Evolutionary conservation across 2,329 filamentous ascomycete species (phyloP).

Genomic region (Fusarium sp.): DNA sequence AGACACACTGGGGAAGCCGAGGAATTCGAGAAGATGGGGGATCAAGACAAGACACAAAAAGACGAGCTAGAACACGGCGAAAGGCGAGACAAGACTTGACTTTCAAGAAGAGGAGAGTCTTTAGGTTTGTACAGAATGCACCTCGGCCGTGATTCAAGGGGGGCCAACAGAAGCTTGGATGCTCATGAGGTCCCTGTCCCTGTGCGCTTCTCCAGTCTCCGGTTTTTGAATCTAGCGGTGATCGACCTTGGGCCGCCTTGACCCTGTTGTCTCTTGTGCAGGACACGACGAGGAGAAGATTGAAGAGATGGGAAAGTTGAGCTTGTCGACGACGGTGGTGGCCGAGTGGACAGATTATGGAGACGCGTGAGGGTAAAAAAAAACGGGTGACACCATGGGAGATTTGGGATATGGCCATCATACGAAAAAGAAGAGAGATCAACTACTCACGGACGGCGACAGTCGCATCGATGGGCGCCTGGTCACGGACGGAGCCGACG

Average conservation of each 20-base stretch:
- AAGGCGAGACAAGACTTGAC: background rate
- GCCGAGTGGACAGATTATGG: conserved; percentile 3
- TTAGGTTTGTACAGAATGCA: conserved; percentile 1
- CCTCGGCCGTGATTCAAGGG: conserved; percentile 15
- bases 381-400: background rate
- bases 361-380: background rate
- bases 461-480: conserved; percentile 4
- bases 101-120: background rate
- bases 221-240: conserved; percentile 36
- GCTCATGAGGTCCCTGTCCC: conserved; percentile 26
- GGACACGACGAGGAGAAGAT: background rate
- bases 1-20: conserved; percentile 18
- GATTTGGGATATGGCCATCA: background rate
- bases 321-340: conserved; percentile 6
- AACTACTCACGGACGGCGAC: background rate
- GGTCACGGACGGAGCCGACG: conserved; percentile 35
- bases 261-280: conserved; percentile 21
- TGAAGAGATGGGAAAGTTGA: conserved; percentile 9
- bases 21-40: conserved; percentile 14
- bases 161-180: conserved; percentile 32
- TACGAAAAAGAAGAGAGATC: conserved; percentile 5
- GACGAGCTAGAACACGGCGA: background rate
- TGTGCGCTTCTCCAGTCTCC: conserved; percentile 29
- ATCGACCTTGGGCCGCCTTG: conserved; percentile 31
- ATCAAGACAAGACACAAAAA: background rate